These are phyloP conservation scores for Neofusicoccum ribis DNA, from an alignment of 2,329 filamentous ascomycete genomes.

Conservation along the genomic window DNA sequence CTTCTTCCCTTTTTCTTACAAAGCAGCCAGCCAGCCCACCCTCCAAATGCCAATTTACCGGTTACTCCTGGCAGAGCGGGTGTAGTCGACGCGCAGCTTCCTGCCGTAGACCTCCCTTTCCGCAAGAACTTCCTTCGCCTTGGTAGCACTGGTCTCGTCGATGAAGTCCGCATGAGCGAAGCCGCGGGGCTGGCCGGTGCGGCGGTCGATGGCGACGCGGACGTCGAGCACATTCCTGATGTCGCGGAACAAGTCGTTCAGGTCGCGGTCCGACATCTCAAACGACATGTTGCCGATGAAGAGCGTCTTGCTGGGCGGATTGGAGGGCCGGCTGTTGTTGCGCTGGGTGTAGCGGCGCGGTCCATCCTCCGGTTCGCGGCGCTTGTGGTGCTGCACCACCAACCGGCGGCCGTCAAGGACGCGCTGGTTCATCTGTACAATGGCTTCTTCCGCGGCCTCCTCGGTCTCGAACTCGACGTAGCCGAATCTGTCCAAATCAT, in stretches of 20 bases:
- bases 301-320: constrained; percentile 62
- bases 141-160: constrained; percentile 64
- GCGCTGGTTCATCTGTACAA: constrained; percentile 59
- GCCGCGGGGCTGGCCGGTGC: constrained; percentile 76
- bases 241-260: constrained; percentile 74
- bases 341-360: neutral
- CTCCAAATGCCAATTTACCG: constrained; percentile 8
- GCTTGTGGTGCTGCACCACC: constrained; percentile 59
- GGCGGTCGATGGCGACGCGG: constrained; percentile 78
- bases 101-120: constrained; percentile 66
- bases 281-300: constrained; percentile 87
- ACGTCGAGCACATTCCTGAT: constrained; percentile 72
- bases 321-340: constrained; percentile 16
- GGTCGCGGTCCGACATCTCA: constrained; percentile 79
- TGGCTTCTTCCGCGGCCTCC: constrained; percentile 56
- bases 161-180: constrained; percentile 83
- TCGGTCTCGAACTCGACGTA: constrained; percentile 62
- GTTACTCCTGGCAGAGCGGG: constrained; percentile 27
- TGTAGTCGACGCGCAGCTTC: constrained; percentile 66
- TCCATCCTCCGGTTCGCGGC: constrained; percentile 22
- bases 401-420: constrained; percentile 65
- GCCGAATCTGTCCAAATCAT: constrained; percentile 55
- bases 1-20: no score
- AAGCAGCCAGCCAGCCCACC: neutral
- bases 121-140: constrained; percentile 58